Evolutionary conservation across 164 flowering plant species (phyloP), one percentile per base, ranked within the genome.

Genomic region (Annona cherimola): DNA sequence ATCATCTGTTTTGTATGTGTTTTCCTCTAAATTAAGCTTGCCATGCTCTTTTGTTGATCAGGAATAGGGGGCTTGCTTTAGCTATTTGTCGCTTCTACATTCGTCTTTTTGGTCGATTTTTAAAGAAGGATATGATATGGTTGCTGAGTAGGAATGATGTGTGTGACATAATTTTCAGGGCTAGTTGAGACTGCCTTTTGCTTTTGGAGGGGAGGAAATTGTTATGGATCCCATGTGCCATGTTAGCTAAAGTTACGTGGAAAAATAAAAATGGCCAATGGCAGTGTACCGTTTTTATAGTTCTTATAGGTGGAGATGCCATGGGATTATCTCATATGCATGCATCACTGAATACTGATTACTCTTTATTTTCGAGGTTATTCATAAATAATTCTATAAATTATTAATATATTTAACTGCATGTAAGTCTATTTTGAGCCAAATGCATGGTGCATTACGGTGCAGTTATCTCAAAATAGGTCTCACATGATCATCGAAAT

Each of bases 201-300:
- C 68, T 68, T 71, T 71, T 71, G 4, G n/a, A 61, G 61, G 44
- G 20, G 35, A 11, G 68, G 35, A 1, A 2, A 40, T 12, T 50
- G 3, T 45, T 63, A 4, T 71, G 74, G 68, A 61, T 45, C 44
- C 68, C 74, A 71, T 64, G 69, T 71, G 74, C 42, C 50, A 45
- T 70, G 39, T 54, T 18, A 50, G 4, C 54, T 16, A 55, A 39
- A 69, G 43, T 50, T n/a, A n/a, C n/a, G n/a, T n/a, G n/a, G n/a
- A n/a, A n/a, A 16, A 43, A 18, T 2, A 0, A 67, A 5, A 14
- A 18, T 35, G 41, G 68, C 11, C 18, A 64, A 2, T 18, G 67
- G 43, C 4, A 16, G 43, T 40, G 44, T 40, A 43, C n/a, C 2
- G 41, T 2, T 11, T 64, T 42, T 64, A 9, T 19, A 14, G 11